Evolutionary conservation across 768 basidiomycete genomes (phyloP).

Genomic region (Mycena floridula): DNA sequence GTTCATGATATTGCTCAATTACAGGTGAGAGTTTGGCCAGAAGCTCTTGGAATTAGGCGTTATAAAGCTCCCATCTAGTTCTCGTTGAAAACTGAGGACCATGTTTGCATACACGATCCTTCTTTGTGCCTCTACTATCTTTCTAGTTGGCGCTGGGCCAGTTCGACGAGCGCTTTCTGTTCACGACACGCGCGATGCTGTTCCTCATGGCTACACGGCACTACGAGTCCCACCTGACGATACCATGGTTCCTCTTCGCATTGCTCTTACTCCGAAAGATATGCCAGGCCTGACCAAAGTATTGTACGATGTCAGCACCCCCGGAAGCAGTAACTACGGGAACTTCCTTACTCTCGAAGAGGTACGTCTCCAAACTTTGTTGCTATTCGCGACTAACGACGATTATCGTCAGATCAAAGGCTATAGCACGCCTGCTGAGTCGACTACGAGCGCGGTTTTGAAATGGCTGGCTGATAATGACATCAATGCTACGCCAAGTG

Average conservation of each 20-base stretch:
- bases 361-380: conserved; percentile 27
- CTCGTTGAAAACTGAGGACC: no score
- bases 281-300: conserved; percentile 25
- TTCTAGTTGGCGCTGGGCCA: no score
- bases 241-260: conserved; percentile 29
- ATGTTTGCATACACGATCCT: no score
- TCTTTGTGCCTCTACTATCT: no score
- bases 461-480: conserved; percentile 3
- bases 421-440: background rate
- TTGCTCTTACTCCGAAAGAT: conserved; percentile 28
- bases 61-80: no score
- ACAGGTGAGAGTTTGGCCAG: no score
- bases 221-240: conserved; percentile 20
- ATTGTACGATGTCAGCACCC: conserved; percentile 28
- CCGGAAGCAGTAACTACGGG: conserved; percentile 26
- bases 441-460: background rate
- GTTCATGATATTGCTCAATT: no score
- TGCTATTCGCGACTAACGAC: conserved; percentile 27
- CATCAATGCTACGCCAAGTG: background rate
- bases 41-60: no score
- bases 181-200: conserved; percentile 8
- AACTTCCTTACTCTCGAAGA: conserved; percentile 36
- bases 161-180: conserved; percentile 6
- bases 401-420: conserved; percentile 12
- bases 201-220: conserved; percentile 28